Evolutionary conservation across 495 filamentous ascomycete genomes (phyloP).

Genomic region (Schizothecium vesticola): DNA sequence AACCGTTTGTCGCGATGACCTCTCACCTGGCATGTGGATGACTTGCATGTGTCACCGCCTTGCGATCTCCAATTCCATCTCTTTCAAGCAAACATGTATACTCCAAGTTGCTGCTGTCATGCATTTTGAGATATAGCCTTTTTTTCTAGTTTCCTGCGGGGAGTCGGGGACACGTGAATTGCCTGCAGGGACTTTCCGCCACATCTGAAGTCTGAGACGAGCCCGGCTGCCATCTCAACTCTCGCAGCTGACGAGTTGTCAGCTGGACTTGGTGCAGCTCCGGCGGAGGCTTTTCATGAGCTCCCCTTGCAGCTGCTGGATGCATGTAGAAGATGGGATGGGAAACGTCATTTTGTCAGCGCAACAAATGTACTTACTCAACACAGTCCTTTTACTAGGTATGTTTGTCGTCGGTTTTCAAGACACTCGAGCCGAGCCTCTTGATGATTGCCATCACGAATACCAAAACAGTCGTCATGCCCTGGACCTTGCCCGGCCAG

Average conservation of each 20-base stretch:
- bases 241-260: background rate
- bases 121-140: background rate
- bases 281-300: background rate
- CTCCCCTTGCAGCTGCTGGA: background rate
- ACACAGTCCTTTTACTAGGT: background rate
- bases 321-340: background rate
- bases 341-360: background rate
- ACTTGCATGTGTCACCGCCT: slow-evolving; percentile 5
- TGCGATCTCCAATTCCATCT: background rate
- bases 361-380: background rate
- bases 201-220: background rate
- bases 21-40: slow-evolving; percentile 7
- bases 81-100: background rate
- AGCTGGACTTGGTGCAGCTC: background rate
- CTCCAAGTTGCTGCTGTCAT: background rate
- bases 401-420: background rate
- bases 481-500: background rate
- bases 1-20: background rate
- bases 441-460: background rate
- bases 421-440: background rate
- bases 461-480: background rate
- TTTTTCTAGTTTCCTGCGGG: background rate
- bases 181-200: background rate
- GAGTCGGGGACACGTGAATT: background rate
- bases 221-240: background rate